phyloP scores from a whole-genome alignment of 108 stramenopile species.

The Cyclotella baltica region DNA sequence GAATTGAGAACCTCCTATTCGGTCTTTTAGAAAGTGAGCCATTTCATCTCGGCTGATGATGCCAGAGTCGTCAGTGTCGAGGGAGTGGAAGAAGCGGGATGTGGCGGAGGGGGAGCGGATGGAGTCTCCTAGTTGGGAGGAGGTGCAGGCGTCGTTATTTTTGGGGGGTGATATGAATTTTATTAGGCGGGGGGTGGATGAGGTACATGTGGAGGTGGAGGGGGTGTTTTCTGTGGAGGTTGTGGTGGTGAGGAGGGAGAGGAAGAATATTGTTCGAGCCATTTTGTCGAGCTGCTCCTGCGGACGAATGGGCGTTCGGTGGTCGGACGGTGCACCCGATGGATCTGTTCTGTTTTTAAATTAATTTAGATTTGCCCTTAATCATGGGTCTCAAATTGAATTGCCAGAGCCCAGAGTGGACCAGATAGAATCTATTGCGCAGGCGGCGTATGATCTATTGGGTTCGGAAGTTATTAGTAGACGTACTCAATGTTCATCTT shows the following conservation, averaged over 20 bases:
- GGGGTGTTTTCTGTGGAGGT: background rate
- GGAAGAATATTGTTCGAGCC: background rate
- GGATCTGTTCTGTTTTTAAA: too few relatives aligned
- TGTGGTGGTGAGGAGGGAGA: background rate
- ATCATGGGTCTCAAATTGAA: too few relatives aligned
- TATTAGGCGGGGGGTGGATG: background rate
- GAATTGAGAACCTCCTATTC: constrained; percentile 55
- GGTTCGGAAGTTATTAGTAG: too few relatives aligned
- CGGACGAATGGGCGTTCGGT: too few relatives aligned
- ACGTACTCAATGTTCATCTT: too few relatives aligned
- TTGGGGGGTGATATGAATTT: background rate
- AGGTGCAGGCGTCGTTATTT: too few relatives aligned
- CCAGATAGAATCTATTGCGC: too few relatives aligned
- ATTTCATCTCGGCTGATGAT: constrained; percentile 39
- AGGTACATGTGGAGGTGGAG: background rate
- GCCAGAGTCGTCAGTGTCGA: constrained; percentile 49
- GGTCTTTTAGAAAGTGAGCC: constrained; percentile 37
- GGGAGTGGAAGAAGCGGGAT: constrained; percentile 44
- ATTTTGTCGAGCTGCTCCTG: background rate
- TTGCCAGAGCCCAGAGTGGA: too few relatives aligned
- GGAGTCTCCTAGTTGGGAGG: constrained; percentile 44
- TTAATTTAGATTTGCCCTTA: too few relatives aligned
- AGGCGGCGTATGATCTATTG: too few relatives aligned
- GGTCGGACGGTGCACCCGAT: too few relatives aligned
- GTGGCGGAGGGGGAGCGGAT: constrained; percentile 33